Base-by-base conservation (phyloP, 352 stramenopile species). In the Phytophthora idaei region DNA sequence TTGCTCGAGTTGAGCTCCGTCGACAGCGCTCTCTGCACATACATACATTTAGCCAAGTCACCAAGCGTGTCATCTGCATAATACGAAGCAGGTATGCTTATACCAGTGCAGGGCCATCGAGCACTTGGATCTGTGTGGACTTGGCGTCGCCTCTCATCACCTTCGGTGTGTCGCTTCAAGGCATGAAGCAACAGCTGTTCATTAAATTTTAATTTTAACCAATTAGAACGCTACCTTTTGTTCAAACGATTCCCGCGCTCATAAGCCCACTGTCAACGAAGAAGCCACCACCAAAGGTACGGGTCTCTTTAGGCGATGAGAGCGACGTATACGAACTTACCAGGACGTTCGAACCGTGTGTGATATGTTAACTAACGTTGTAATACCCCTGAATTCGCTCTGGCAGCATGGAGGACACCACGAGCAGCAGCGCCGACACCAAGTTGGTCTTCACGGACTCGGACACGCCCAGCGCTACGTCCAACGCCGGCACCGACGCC, bases 1-100 rank as follows among this genome's bases (percentile, higher is more conserved):
- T 92, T 91, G 72, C 82, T 94, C 44, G 84, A 94, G 60, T 93
- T 94, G 29, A 85, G 77, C 66, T 94, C 84, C 2, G 68, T 77
- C 41, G 70, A 74, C 0, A 94, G 77, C 48, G 58, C 37, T 36
- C 47, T 61, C 77, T 88, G 49, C 10, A n/a, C 12, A 39, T 21
- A 17, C 15, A 17, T 17, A 49, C 39, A 41, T 29, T 15, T 32
- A n/a, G 1, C 15, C 7, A 58, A 31, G 29, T 21, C 21, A 21
- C 21, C 21, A 21, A 21, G 21, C 21, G 21, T 21, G 21, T 21
- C 21, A 21, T 21, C 21, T 21, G 10, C 7, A 39, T 14, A 14
- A 12, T 4, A 6, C 10, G 9, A 36, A 49, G 27, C 7, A 37
- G 8, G 12, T 41, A 27, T 5, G 21, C 28, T 15, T 39, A 6